A percentile compares a stretch with the other conserved stretches of the same genome.
These are phyloP conservation scores for Ceratocystis ficicola DNA, from an alignment of 2,329 filamentous ascomycete genomes.

Conservation along the genomic window DNA sequence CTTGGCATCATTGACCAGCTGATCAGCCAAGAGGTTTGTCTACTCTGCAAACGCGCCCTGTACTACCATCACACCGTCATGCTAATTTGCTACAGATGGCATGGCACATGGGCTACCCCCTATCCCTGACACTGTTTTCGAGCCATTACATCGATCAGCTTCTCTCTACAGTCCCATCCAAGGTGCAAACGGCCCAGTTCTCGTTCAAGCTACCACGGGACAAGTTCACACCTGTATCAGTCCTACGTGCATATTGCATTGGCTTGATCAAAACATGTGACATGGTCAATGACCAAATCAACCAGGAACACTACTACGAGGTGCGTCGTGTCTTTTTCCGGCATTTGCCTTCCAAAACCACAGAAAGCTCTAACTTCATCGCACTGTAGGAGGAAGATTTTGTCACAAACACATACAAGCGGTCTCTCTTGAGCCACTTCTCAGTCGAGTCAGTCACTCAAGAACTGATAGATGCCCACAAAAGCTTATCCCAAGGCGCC, in stretches of 20 bases:
- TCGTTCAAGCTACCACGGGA: conserved; percentile 29
- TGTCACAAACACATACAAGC: conserved; percentile 79
- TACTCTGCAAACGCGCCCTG: background rate
- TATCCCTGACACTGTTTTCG: conserved; percentile 89
- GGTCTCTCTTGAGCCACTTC: conserved; percentile 58
- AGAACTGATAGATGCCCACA: conserved; percentile 43
- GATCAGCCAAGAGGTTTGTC: conserved; percentile 66
- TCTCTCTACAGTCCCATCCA: conserved; percentile 55
- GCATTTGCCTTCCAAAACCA: background rate
- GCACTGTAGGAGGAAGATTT: conserved; percentile 76
- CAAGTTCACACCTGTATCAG: conserved; percentile 41
- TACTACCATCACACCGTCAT: background rate
- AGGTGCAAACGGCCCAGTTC: conserved; percentile 55
- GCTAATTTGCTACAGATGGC: conserved; percentile 52
- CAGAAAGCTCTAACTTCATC: background rate
- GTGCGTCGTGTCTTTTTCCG: conserved; percentile 35
- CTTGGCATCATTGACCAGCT: conserved; percentile 91
- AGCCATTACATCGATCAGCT: conserved; percentile 81
- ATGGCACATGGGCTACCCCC: conserved; percentile 91
- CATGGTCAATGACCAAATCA: conserved; percentile 64
- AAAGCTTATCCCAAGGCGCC: conserved; percentile 27
- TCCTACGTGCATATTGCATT: conserved; percentile 76
- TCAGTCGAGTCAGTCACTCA: conserved; percentile 43
- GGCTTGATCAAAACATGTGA: conserved; percentile 73
- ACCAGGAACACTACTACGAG: conserved; percentile 82